Evolutionary conservation across 2,329 filamentous ascomycete genomes (phyloP).

Genomic region (Epichloe hybrida): DNA sequence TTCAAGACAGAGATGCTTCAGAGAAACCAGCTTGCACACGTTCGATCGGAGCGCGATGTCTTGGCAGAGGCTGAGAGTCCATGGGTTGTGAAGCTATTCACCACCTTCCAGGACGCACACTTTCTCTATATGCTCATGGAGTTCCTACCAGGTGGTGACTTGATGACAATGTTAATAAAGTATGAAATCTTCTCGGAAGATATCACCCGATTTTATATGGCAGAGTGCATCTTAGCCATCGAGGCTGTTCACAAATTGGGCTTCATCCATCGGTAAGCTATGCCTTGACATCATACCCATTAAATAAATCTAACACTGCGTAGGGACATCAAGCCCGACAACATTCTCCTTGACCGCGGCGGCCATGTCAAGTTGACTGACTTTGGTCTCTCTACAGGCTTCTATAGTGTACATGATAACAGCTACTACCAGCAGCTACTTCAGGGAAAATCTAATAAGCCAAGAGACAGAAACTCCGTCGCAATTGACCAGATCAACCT

Average conservation of each 20-base stretch:
- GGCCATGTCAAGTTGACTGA: slow-evolving; percentile 98
- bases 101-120: slow-evolving; percentile 90
- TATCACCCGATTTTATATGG: slow-evolving; percentile 98
- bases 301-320: too few relatives aligned
- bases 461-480: slow-evolving; percentile 79
- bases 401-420: slow-evolving; percentile 95
- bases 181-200: slow-evolving; percentile 99
- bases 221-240: slow-evolving; percentile 94
- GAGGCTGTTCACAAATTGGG: slow-evolving; percentile 96
- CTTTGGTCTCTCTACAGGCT: slow-evolving; percentile 93
- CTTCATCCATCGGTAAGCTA: slow-evolving; percentile 86
- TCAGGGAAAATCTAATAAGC: slow-evolving; percentile 56
- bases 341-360: slow-evolving; percentile 87
- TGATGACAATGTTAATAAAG: slow-evolving; percentile 99
- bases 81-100: slow-evolving; percentile 97
- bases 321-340: slow-evolving; percentile 77
- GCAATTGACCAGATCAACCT: slow-evolving; percentile 96
- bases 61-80: slow-evolving; percentile 95
- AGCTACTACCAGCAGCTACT: slow-evolving; percentile 96
- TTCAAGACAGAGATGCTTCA: slow-evolving; percentile 99
- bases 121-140: slow-evolving; percentile 99
- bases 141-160: slow-evolving; percentile 90
- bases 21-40: slow-evolving; percentile 94
- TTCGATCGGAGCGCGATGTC: slow-evolving; percentile 94
- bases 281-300: neutral